phyloP scores from a whole-genome alignment of 495 filamentous ascomycete genomes.

The Podospora comata region DNA sequence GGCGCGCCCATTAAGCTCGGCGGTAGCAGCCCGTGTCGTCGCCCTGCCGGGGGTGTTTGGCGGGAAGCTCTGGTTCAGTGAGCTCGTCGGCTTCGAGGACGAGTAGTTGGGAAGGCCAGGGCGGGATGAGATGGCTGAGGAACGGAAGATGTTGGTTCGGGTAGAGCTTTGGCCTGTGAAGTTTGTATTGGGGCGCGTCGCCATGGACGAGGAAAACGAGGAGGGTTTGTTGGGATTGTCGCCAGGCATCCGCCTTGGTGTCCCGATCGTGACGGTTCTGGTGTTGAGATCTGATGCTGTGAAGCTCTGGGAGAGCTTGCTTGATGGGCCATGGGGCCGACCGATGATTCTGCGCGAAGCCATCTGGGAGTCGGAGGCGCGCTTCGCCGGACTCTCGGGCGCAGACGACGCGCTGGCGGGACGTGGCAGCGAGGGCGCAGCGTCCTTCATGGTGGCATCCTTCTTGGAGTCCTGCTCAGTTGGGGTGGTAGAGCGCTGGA shows the following conservation, averaged over 20 bases:
- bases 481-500: constrained; percentile 26
- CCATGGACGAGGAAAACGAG: constrained; percentile 17
- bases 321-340: constrained; percentile 36
- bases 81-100: constrained; percentile 34
- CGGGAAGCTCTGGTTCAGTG: constrained; percentile 36
- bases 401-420: constrained; percentile 30
- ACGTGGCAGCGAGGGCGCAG: constrained; percentile 15
- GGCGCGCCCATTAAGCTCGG: constrained; percentile 33
- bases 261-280: constrained; percentile 7
- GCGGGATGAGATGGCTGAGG: constrained; percentile 35
- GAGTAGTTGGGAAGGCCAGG: constrained; percentile 37
- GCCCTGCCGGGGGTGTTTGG: constrained; percentile 33
- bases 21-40: constrained; percentile 26
- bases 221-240: constrained; percentile 35
- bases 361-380: constrained; percentile 35
- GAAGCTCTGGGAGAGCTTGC: constrained; percentile 34
- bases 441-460: constrained; percentile 9
- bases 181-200: constrained; percentile 23
- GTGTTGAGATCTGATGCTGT: constrained; percentile 29
- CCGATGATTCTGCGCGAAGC: constrained; percentile 34
- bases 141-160: constrained; percentile 41
- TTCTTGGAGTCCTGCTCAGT: constrained; percentile 17
- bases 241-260: constrained; percentile 31
- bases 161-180: constrained; percentile 30
- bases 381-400: constrained; percentile 38